Conservation (phyloP, 345 rosid genomes). For the Triadica sebifera region DNA sequence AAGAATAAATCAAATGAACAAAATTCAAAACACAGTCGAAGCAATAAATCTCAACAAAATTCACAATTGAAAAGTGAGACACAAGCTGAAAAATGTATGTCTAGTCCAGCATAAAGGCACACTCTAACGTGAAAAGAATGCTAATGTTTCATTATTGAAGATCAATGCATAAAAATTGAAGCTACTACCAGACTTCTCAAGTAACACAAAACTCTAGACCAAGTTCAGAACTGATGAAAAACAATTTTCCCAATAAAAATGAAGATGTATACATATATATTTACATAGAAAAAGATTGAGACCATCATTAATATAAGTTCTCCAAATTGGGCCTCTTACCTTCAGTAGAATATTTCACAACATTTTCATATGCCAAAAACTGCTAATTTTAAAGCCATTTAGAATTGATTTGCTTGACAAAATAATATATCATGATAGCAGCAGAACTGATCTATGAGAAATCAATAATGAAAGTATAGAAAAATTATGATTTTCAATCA, state of each 20-base stretch:
- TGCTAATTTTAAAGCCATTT: not conserved
- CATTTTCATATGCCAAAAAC: not conserved
- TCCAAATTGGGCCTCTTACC: not conserved
- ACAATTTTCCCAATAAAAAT: too few relatives aligned
- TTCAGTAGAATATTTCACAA: not conserved
- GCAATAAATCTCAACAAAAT: not conserved
- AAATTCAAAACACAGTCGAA: not conserved
- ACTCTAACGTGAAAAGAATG: not conserved
- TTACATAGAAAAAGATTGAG: not conserved
- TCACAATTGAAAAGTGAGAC: not conserved
- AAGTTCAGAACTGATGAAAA: too few relatives aligned
- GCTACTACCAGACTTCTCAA: not conserved
- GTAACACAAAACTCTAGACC: not conserved
- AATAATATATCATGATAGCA: not conserved
- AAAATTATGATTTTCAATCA: too few relatives aligned
- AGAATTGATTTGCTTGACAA: not conserved
- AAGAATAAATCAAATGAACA: not conserved
- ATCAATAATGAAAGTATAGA: too few relatives aligned
- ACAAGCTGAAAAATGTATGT: not conserved
- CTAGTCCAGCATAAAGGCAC: not conserved
- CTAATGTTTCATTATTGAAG: not conserved
- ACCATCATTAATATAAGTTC: not conserved
- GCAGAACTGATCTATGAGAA: not conserved
- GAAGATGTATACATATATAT: too few relatives aligned
- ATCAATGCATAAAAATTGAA: not conserved